Conservation (phyloP, 2,329 filamentous ascomycete genomes). For the Pseudogymnoascus sp. region DNA sequence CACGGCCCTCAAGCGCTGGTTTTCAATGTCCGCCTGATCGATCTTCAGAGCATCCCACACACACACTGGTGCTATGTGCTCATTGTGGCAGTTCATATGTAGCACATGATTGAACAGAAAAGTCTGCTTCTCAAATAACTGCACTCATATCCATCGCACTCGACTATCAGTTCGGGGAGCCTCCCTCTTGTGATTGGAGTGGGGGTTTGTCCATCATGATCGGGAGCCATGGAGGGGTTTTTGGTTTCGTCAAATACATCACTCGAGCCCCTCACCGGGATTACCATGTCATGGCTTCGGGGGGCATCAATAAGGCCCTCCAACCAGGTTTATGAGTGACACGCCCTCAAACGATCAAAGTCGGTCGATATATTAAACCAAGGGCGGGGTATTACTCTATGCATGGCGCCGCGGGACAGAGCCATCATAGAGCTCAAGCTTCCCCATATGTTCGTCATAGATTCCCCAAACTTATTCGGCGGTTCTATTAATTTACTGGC, state of each 20-base stretch:
- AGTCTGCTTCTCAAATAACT: neutral
- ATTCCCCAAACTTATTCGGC: neutral
- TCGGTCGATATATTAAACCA: neutral
- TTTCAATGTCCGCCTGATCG: conserved; percentile 3
- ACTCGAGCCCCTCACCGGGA: neutral
- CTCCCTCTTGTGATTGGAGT: neutral
- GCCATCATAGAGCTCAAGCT: neutral
- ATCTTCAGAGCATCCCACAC: neutral
- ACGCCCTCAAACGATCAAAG: neutral
- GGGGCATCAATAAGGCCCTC: neutral
- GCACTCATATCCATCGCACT: neutral
- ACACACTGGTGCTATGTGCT: neutral
- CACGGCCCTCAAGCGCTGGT: neutral
- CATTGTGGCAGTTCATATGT: neutral
- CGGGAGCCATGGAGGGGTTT: neutral
- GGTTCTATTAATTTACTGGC: neutral
- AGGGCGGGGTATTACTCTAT: neutral
- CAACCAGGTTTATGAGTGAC: neutral
- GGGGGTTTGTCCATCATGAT: neutral
- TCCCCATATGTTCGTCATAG: neutral
- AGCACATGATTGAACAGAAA: neutral
- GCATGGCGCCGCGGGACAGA: neutral
- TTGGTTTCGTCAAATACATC: neutral
- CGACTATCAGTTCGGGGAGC: neutral
- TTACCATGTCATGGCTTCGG: neutral